Evolutionary conservation across 2,329 filamentous ascomycete species (phyloP), one percentile per base, ranked within the genome.

Genomic region (Colletotrichum liriopes): DNA sequence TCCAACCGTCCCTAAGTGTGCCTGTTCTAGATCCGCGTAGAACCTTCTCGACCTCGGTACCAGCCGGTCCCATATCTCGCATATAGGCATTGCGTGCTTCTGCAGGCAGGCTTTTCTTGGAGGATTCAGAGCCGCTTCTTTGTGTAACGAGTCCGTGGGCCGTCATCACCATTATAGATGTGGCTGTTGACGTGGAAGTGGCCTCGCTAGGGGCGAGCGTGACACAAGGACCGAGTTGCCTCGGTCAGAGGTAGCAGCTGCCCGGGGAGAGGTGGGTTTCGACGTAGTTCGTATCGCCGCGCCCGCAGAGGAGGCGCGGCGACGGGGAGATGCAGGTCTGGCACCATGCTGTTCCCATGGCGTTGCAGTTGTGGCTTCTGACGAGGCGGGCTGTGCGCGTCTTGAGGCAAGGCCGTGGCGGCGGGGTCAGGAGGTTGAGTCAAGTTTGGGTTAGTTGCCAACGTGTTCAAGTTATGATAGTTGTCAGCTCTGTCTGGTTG

Each of bases 351-450:
- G 56, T 55, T 39, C n/a, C 6, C 1, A 66, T 45, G 7, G 26
- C 8, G 9, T 26, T 16, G 51, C 67, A 45, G 41, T 49, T n/a
- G 32, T n/a, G 54, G 61, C 47, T 66, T 35, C 47, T 37, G 47
- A 37, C 16, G 26, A 66, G 39, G 60, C 56, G 67, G 54, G 65
- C 47, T 59, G 70, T 70, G 35, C 66, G 61, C 60, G 70, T 56
- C 23, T 47, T 59, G n/a, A 9, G 23, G 1, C 32, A 23, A 26
- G 20, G 35, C 9, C 11, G 35, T 45, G 37, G 49, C 23, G 62
- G 26, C 20, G 51, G 20, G 9, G 26, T 7, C 37, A 23, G 35
- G 18, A 26, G 43, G 23, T 12, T 47, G 37, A 32, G 41, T 49
- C 41, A 49, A 41, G 23, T 9, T 23, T 41, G n/a, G n/a, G 14